Evolutionary conservation across 805 yeast genomes (phyloP), one percentile per base, ranked within the genome.

Genomic region (Hanseniaspora lindneri): DNA sequence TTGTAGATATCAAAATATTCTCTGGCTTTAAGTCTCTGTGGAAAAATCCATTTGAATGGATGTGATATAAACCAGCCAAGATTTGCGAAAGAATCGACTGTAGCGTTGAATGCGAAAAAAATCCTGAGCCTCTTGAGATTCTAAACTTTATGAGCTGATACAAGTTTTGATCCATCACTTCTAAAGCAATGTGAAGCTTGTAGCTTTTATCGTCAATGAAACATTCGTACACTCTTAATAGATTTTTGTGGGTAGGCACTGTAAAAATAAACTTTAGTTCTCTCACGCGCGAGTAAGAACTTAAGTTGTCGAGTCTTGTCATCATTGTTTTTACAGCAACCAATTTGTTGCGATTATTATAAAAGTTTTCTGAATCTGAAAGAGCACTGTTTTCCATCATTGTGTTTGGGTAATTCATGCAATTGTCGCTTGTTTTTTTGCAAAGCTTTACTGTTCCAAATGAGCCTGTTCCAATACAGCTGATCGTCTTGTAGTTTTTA

Each of bases 21-120:
- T 89, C 96, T 0, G 98, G 97, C 63, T 89, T 89, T 42, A 89
- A 72, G 67, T 89, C 98, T 50, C 98, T 74, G 62, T 89, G 97
- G 51, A 75, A 66, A 54, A 68, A 76, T 24, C 67, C 64, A 33
- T 69, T 66, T 10, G 66, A 64, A 60, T 92, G 98, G 49, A 89
- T 86, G 62, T 89, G 96, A 50, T 77, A 74, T 25, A 88, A 71
- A 3, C 92, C 98, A 49, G 74, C 70, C 50, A 85, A 66, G 1
- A 88, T 62, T 61, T 88, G 96, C 10, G 79, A 64, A 41, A 83
- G 61, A 39, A 86, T 77, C 41, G 86, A 76, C 56, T 72, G 78
- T 52, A 84, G 61, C 3, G 86, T 77, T 25, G 64, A 64, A 1
- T 73, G 68, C 2, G 84, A 73, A 52, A 85, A 79, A 19, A 49